These are phyloP conservation scores for Stentor roeselii DNA, from an alignment of 73 alveolate species.

Conservation along the genomic window DNA sequence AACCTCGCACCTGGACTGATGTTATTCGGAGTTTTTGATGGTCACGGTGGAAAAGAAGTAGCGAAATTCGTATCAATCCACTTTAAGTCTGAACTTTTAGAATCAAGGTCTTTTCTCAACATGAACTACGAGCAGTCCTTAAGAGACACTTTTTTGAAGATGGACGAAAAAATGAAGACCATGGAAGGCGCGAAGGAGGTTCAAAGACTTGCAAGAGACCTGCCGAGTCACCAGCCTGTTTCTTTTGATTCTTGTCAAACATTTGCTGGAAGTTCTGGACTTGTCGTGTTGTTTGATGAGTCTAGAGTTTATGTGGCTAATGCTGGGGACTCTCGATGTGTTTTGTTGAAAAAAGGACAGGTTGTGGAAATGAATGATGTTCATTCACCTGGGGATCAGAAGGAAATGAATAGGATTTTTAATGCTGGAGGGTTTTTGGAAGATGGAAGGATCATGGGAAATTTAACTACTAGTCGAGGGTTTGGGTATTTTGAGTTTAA, in stretches of 20 bases:
- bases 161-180: conserved; percentile 80
- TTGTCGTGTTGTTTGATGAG: not conserved
- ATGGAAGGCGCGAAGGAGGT: conserved; percentile 69
- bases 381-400: conserved; percentile 40
- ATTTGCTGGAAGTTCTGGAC: conserved; percentile 43
- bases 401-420: conserved; percentile 40
- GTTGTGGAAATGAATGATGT: conserved; percentile 40
- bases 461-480: conserved; percentile 43
- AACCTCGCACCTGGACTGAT: conserved; percentile 54
- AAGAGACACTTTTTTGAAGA: conserved; percentile 69
- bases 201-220: not conserved
- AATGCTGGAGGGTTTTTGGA: conserved; percentile 51
- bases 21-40: conserved; percentile 93
- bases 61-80: conserved; percentile 63
- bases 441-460: conserved; percentile 52
- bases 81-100: conserved; percentile 53
- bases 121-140: conserved; percentile 74
- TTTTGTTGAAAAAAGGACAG: conserved; percentile 43
- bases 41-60: conserved; percentile 96
- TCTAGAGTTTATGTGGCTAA: conserved; percentile 43
- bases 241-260: conserved; percentile 28
- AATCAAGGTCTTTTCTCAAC: conserved; percentile 52
- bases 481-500: conserved; percentile 51
- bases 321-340: conserved; percentile 54
- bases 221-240: not conserved